Percentiles rank a stretch among this genome's conserved stretches.
These are phyloP conservation scores for Ascochyta pisi DNA, from an alignment of 2,329 filamentous ascomycete species.

Conservation along the genomic window DNA sequence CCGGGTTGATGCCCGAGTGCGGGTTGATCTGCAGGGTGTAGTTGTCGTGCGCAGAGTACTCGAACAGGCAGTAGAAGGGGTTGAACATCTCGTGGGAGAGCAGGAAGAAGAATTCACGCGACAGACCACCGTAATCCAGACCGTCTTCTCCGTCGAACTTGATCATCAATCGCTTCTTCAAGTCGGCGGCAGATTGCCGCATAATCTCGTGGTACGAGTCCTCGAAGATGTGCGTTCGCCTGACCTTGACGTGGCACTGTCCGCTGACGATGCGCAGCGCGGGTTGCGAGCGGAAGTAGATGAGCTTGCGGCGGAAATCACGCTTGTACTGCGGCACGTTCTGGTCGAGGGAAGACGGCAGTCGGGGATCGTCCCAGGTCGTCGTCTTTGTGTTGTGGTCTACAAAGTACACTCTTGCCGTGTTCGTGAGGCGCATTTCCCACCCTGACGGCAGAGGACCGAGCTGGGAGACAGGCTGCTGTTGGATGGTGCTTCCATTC, in stretches of 20 bases:
- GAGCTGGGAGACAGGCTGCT: slow-evolving; percentile 95
- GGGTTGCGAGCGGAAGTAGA: slow-evolving; percentile 98
- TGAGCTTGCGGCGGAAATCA: slow-evolving; percentile 96
- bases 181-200: slow-evolving; percentile 89
- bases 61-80: slow-evolving; percentile 98
- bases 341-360: slow-evolving; percentile 95
- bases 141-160: slow-evolving; percentile 99
- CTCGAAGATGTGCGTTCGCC: slow-evolving; percentile 96
- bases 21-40: slow-evolving; percentile 99
- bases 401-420: slow-evolving; percentile 96
- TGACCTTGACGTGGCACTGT: slow-evolving; percentile 97
- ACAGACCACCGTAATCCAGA: slow-evolving; percentile 96
- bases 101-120: slow-evolving; percentile 97
- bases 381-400: slow-evolving; percentile 99
- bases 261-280: slow-evolving; percentile 94
- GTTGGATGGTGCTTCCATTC: slow-evolving; percentile 83
- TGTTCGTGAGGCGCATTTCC: slow-evolving; percentile 99
- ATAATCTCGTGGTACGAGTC: slow-evolving; percentile 99
- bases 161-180: slow-evolving; percentile 99
- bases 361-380: slow-evolving; percentile 95
- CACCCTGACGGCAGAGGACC: slow-evolving; percentile 95
- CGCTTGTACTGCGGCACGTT: slow-evolving; percentile 99
- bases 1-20: slow-evolving; percentile 97
- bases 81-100: slow-evolving; percentile 99
- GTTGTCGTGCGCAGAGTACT: slow-evolving; percentile 99